Percentiles rank a stretch among this genome's conserved stretches.
phyloP scores from a whole-genome alignment of 192 early-diverging fungal genomes.

The Anaeromyces robustus region DNA sequence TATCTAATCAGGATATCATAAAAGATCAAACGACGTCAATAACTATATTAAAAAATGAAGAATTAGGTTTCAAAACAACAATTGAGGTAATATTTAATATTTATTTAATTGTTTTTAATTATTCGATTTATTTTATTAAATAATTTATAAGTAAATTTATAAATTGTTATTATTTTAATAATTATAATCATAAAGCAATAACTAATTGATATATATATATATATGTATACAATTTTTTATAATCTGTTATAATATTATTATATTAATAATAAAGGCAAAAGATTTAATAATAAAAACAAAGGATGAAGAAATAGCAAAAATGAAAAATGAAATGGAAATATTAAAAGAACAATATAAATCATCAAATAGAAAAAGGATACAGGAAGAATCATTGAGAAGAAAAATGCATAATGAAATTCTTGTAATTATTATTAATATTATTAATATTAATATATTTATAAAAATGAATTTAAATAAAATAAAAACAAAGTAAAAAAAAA shows the following conservation, averaged over 20 bases:
- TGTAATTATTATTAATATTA: neutral
- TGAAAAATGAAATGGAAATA: neutral
- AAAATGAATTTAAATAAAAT: conserved; percentile 12
- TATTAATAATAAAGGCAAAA: neutral
- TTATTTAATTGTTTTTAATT: no score
- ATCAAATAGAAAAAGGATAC: conserved; percentile 18
- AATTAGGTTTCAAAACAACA: neutral
- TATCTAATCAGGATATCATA: neutral
- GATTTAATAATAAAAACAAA: neutral
- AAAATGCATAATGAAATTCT: neutral
- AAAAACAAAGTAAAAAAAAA: conserved; percentile 62
- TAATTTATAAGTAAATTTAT: no score
- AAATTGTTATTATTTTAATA: no score
- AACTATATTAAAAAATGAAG: neutral
- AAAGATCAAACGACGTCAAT: neutral
- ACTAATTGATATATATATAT: no score
- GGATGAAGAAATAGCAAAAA: neutral
- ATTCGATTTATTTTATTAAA: no score
- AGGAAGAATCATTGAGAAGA: neutral
- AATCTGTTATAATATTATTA: no score
- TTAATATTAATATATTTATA: neutral
- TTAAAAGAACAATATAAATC: neutral
- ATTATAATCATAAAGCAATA: no score
- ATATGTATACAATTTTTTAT: no score
- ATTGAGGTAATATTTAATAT: neutral